Evolutionary conservation across 768 basidiomycete species (phyloP).

Genomic region (Leccinum boreale): DNA sequence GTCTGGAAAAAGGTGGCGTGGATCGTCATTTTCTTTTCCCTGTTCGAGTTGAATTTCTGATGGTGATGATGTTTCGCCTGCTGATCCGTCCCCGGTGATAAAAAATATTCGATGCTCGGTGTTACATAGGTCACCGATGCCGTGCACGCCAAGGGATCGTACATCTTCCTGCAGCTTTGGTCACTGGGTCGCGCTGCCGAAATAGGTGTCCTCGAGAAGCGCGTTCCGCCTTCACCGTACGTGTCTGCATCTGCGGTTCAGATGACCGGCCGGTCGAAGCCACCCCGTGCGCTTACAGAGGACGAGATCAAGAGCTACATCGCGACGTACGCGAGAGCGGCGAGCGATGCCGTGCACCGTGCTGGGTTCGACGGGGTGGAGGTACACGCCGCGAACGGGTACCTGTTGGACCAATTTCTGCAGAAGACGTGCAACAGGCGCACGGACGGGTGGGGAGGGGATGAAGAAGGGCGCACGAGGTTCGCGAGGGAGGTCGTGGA

Average conservation of each 20-base stretch:
- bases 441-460: background rate
- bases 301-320: background rate
- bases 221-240: background rate
- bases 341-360: background rate
- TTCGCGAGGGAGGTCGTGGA: background rate
- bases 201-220: background rate
- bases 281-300: background rate
- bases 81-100: background rate
- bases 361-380: background rate
- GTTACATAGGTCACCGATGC: background rate
- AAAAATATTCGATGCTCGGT: background rate
- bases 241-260: background rate
- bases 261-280: background rate
- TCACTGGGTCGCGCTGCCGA: background rate
- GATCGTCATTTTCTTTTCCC: background rate
- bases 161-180: background rate
- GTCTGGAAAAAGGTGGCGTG: background rate
- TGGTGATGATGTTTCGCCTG: background rate
- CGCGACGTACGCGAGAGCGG: background rate
- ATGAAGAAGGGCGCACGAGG: background rate
- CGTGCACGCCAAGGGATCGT: background rate
- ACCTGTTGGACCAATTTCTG: background rate
- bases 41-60: background rate
- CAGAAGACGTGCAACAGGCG: background rate
- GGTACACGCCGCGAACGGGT: background rate